Percentiles rank a stretch among this genome's conserved stretches.
These are phyloP conservation scores for Ogataea pignaliae DNA, from an alignment of 805 yeast species.

Conservation along the genomic window DNA sequence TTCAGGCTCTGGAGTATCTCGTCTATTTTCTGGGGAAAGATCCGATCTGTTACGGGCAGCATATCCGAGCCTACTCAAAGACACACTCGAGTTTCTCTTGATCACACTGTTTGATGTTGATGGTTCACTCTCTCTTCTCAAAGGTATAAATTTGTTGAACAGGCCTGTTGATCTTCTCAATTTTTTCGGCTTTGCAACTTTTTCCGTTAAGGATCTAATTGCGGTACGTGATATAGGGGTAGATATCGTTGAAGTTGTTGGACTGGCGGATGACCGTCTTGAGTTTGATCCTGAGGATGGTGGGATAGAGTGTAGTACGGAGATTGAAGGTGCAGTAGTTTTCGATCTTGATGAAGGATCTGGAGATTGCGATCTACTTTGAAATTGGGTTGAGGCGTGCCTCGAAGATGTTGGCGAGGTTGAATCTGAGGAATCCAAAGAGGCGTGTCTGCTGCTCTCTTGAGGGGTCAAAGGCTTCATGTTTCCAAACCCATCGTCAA, in stretches of 20 bases:
- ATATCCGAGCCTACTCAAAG: not conserved
- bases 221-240: not conserved
- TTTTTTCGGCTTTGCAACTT: conserved; percentile 13
- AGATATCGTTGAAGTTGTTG: conserved; percentile 5
- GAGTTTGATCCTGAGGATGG: not conserved
- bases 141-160: conserved; percentile 22
- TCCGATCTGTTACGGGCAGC: conserved; percentile 11
- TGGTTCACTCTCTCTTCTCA: conserved; percentile 26
- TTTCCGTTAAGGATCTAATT: not conserved
- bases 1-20: conserved; percentile 1
- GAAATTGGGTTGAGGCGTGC: conserved; percentile 10
- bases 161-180: conserved; percentile 19
- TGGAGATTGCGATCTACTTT: not conserved
- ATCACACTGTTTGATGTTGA: not conserved
- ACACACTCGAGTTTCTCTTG: conserved; percentile 1
- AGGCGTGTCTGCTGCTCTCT: conserved; percentile 3
- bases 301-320: not conserved
- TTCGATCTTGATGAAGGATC: not conserved
- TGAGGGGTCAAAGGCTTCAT: not conserved
- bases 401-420: conserved; percentile 19
- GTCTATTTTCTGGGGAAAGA: not conserved
- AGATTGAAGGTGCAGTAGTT: not conserved
- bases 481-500: conserved; percentile 6
- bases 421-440: conserved; percentile 8
- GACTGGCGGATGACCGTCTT: not conserved